Evolutionary conservation across 805 yeast species (phyloP).

Genomic region (Ogataea salicorniae): DNA sequence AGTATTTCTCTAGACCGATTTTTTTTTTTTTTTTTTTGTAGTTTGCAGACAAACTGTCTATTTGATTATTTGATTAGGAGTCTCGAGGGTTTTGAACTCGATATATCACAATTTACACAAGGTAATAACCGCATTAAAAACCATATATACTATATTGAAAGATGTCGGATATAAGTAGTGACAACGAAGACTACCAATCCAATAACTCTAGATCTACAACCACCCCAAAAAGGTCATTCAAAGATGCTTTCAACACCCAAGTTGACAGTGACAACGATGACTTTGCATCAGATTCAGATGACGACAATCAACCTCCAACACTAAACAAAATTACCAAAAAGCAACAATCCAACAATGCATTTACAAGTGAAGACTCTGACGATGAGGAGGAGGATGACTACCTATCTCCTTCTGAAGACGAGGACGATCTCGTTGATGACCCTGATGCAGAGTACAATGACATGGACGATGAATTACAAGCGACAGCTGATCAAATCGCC

Average conservation of each 20-base stretch:
- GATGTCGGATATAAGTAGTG: too few relatives aligned
- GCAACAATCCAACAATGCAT: slow-evolving; percentile 7
- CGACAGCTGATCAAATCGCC: slow-evolving; percentile 10
- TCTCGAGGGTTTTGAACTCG: too few relatives aligned
- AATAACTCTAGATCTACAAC: too few relatives aligned
- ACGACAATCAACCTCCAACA: not conserved
- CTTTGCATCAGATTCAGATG: slow-evolving; percentile 2
- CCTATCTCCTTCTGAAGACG: slow-evolving; percentile 8
- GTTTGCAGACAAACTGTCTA: too few relatives aligned
- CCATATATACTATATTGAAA: too few relatives aligned
- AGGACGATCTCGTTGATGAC: slow-evolving; percentile 1
- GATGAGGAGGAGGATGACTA: slow-evolving; percentile 1
- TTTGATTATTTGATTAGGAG: too few relatives aligned
- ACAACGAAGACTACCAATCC: too few relatives aligned
- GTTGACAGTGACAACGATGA: slow-evolving; percentile 11
- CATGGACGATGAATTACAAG: slow-evolving; percentile 6
- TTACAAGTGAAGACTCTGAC: slow-evolving; percentile 9
- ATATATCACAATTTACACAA: too few relatives aligned
- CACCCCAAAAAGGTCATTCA: slow-evolving; percentile 4
- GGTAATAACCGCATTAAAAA: too few relatives aligned
- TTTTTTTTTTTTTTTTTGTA: too few relatives aligned
- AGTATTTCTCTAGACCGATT: too few relatives aligned
- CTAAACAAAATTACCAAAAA: slow-evolving; percentile 9
- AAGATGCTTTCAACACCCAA: slow-evolving; percentile 7
- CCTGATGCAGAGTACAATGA: slow-evolving; percentile 2